phyloP scores from a whole-genome alignment of 2,329 filamentous ascomycete species.

The Aspergillus ochraceus region DNA sequence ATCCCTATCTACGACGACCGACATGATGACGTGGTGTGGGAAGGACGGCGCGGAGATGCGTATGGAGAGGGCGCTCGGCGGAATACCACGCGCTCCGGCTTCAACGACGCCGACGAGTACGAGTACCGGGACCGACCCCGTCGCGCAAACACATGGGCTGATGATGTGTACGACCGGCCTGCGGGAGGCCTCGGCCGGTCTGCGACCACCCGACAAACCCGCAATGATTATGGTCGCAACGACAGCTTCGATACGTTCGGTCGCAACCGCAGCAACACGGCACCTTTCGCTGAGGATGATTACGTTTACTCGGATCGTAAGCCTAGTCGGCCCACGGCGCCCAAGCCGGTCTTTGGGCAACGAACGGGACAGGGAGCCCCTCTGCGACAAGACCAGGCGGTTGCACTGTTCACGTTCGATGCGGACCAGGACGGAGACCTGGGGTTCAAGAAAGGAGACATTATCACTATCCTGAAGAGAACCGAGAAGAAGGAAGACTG shows the following conservation, averaged over 20 bases:
- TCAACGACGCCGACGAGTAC: constrained; percentile 53
- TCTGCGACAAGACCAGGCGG: constrained; percentile 69
- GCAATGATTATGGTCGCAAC: constrained; percentile 15
- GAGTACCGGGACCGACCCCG: constrained; percentile 55
- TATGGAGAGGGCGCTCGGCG: constrained; percentile 66
- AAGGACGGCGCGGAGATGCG: constrained; percentile 69
- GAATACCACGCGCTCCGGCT: constrained; percentile 51
- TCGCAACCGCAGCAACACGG: constrained; percentile 39
- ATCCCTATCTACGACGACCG: constrained; percentile 82
- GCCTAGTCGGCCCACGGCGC: constrained; percentile 78
- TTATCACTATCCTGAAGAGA: constrained; percentile 92
- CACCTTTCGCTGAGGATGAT: constrained; percentile 43
- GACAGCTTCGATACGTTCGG: constrained; percentile 32
- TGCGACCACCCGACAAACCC: constrained; percentile 28
- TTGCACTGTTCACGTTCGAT: constrained; percentile 92
- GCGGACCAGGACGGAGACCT: constrained; percentile 89
- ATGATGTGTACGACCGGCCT: constrained; percentile 50
- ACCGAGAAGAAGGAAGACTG: constrained; percentile 94
- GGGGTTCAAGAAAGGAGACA: constrained; percentile 94
- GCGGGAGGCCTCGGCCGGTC: constrained; percentile 35
- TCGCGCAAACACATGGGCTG: constrained; percentile 50
- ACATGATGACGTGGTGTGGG: constrained; percentile 82
- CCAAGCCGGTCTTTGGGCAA: constrained; percentile 77
- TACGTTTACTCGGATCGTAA: constrained; percentile 61
- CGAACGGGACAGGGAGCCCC: constrained; percentile 41